phyloP scores from a whole-genome alignment of 176 grass and related monocot genomes.

The Carex cristatella region DNA sequence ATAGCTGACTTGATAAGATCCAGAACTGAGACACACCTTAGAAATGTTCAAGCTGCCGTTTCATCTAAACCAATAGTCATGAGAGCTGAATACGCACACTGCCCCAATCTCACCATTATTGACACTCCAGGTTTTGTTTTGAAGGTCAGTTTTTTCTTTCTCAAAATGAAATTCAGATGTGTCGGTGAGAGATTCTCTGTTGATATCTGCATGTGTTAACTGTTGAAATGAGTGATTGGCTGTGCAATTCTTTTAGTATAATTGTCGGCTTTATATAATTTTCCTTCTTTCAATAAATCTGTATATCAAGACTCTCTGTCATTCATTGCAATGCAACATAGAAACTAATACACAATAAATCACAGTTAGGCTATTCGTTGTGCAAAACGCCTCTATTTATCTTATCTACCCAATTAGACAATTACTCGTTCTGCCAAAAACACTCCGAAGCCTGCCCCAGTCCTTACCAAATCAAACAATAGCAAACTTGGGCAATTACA shows the following conservation, averaged over 20 bases:
- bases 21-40: constrained; percentile 72
- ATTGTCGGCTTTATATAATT: background rate
- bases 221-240: background rate
- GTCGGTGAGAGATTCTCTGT: background rate
- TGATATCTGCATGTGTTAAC: background rate
- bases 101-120: constrained; percentile 98
- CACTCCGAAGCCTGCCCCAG: background rate
- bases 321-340: background rate
- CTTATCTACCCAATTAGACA: background rate
- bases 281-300: background rate
- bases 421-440: background rate
- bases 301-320: background rate
- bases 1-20: constrained; percentile 88
- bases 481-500: background rate
- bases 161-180: background rate
- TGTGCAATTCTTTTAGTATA: background rate
- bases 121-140: constrained; percentile 97
- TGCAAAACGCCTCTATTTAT: background rate
- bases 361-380: background rate
- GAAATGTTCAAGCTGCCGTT: constrained; percentile 66
- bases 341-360: background rate
- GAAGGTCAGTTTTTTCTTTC: constrained; percentile 39
- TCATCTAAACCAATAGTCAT: constrained; percentile 95
- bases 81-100: constrained; percentile 95
- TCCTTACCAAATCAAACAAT: background rate